Conservation (phyloP, 805 yeast species). For the Cephaloascus fragrans region DNA sequence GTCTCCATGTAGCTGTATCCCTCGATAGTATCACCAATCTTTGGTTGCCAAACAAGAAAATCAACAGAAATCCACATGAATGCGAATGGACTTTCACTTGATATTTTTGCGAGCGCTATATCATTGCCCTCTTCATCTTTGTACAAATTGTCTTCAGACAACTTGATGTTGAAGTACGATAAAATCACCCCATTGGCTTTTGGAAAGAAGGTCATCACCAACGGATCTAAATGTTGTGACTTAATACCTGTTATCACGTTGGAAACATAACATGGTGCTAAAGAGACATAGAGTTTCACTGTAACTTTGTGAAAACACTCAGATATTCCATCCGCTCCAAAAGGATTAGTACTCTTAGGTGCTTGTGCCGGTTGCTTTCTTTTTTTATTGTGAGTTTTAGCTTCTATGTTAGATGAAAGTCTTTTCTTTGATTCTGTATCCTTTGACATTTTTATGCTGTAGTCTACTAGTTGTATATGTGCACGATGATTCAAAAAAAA, state of each 20-base stretch:
- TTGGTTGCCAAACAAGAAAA: constrained; percentile 83
- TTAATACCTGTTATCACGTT: constrained; percentile 72
- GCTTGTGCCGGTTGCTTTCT: neutral
- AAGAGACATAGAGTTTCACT: constrained; percentile 63
- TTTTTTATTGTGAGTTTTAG: neutral
- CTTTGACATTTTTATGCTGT: neutral
- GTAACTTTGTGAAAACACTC: constrained; percentile 60
- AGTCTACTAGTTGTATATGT: too few species aligned
- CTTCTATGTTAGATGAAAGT: neutral
- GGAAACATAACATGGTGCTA: constrained; percentile 73
- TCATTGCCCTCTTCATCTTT: constrained; percentile 27
- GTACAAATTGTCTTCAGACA: constrained; percentile 31
- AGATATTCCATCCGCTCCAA: constrained; percentile 30
- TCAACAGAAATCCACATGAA: constrained; percentile 83
- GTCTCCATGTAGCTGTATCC: constrained; percentile 90
- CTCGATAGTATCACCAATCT: constrained; percentile 75
- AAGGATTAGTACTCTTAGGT: neutral
- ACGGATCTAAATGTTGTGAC: constrained; percentile 82
- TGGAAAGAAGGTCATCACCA: constrained; percentile 73
- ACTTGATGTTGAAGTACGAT: constrained; percentile 59
- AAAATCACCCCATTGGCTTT: constrained; percentile 76
- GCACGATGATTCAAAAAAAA: too few species aligned
- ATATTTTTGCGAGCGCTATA: constrained; percentile 51
- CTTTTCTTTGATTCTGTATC: neutral
- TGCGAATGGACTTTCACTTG: constrained; percentile 78